Percentiles rank a stretch among this genome's conserved stretches.
These are phyloP conservation scores for Symbiodinium pilosum DNA, from an alignment of 73 alveolate genomes.

Conservation along the genomic window DNA sequence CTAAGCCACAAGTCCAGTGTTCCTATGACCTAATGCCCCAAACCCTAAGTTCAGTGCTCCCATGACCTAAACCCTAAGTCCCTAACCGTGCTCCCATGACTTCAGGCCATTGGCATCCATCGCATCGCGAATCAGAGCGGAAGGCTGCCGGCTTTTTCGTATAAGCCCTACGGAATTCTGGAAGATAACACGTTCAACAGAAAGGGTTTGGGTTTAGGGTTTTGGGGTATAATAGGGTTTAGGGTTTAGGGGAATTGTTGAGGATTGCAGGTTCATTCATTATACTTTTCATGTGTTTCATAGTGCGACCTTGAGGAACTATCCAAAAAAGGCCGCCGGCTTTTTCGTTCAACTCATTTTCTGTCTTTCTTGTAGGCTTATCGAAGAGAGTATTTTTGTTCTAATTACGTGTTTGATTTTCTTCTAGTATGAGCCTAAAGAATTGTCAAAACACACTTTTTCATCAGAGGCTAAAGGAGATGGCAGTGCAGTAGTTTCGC, in stretches of 20 bases:
- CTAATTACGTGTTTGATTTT: not conserved
- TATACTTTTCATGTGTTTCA: not conserved
- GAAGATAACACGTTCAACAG: not conserved
- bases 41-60: not conserved
- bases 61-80: not conserved
- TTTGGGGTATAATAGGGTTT: no score
- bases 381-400: not conserved
- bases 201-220: no score
- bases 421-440: no score
- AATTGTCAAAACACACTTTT: no score
- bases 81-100: not conserved
- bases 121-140: not conserved
- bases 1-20: not conserved
- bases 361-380: no score
- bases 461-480: no score
- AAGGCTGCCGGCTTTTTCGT: no score
- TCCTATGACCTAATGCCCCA: not conserved
- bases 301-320: no score
- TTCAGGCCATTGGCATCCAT: not conserved
- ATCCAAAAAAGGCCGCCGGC: no score
- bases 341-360: no score
- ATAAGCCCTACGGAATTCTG: no score
- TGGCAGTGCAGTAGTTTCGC: no score
- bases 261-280: not conserved
- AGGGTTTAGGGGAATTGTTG: not conserved